A percentile compares a stretch with the other conserved stretches of the same genome.
Evolutionary conservation across 768 basidiomycete genomes (phyloP).

Genomic region (Kwoniella sp.): DNA sequence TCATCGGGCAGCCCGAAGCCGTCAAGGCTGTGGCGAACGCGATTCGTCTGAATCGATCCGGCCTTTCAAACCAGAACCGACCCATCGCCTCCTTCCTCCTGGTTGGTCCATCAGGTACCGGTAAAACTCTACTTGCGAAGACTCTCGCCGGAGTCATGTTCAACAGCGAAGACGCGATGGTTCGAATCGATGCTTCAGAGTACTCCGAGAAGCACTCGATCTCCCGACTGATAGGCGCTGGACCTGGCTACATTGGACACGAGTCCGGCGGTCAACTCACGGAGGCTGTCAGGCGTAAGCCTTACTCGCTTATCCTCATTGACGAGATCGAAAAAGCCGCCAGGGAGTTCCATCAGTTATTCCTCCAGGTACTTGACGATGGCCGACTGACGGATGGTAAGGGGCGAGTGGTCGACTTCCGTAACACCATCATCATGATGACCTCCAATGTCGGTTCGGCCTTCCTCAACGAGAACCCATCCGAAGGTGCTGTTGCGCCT

Average conservation of each 20-base stretch:
- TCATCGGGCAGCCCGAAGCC: constrained; percentile 79
- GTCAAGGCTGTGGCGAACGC: constrained; percentile 50
- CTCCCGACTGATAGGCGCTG: constrained; percentile 47
- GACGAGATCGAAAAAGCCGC: constrained; percentile 53
- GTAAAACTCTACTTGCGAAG: constrained; percentile 51
- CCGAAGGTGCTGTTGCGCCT: constrained; percentile 48
- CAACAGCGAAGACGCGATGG: constrained; percentile 50
- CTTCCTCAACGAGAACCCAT: constrained; percentile 51
- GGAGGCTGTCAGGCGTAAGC: constrained; percentile 48
- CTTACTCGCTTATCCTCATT: constrained; percentile 50
- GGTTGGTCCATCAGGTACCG: constrained; percentile 50
- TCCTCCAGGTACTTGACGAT: constrained; percentile 54
- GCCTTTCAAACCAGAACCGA: constrained; percentile 47
- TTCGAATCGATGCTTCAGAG: constrained; percentile 53
- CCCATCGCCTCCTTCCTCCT: constrained; percentile 51
- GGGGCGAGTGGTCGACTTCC: constrained; percentile 52
- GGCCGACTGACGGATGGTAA: constrained; percentile 53
- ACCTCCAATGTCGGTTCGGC: constrained; percentile 52
- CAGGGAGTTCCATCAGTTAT: constrained; percentile 52
- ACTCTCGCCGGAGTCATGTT: constrained; percentile 51
- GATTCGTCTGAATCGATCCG: constrained; percentile 50
- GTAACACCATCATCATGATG: constrained; percentile 52
- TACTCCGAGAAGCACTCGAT: constrained; percentile 61
- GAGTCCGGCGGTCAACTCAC: constrained; percentile 50
- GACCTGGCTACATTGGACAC: constrained; percentile 50